A percentile compares a stretch with the other conserved stretches of the same genome.
phyloP scores from a whole-genome alignment of 2,329 filamentous ascomycete genomes.

The Sclerotinia subarctica region DNA sequence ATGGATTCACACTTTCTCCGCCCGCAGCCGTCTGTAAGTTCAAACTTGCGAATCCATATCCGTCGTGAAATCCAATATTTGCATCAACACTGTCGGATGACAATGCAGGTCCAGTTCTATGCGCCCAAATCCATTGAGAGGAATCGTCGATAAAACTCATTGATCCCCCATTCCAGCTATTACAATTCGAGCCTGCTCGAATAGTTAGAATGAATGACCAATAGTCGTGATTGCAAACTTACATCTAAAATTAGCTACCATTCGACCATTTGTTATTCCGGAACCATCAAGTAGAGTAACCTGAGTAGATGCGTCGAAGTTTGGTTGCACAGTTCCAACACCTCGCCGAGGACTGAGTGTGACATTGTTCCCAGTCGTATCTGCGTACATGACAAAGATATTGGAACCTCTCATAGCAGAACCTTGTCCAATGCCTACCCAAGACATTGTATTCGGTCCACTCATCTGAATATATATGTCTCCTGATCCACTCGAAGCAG shows the following conservation, averaged over 20 bases:
- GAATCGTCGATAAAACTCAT: slow-evolving; percentile 47
- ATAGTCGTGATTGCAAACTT: slow-evolving; percentile 25
- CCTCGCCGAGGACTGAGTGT: slow-evolving; percentile 53
- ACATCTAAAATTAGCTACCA: slow-evolving; percentile 57
- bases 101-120: slow-evolving; percentile 46
- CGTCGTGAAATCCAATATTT: slow-evolving; percentile 46
- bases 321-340: slow-evolving; percentile 45
- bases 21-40: slow-evolving; percentile 49
- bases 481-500: slow-evolving; percentile 48
- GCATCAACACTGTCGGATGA: slow-evolving; percentile 46
- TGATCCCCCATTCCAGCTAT: slow-evolving; percentile 49
- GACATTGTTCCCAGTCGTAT: slow-evolving; percentile 50
- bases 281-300: slow-evolving; percentile 51
- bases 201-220: slow-evolving; percentile 14
- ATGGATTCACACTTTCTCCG: slow-evolving; percentile 40
- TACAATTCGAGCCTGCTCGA: slow-evolving; percentile 47
- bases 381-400: slow-evolving; percentile 59
- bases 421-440: slow-evolving; percentile 56
- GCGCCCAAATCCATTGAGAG: slow-evolving; percentile 52
- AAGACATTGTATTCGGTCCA: slow-evolving; percentile 51
- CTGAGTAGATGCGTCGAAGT: slow-evolving; percentile 42
- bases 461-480: slow-evolving; percentile 58
- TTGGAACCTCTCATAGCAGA: slow-evolving; percentile 51
- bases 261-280: slow-evolving; percentile 49
- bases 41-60: slow-evolving; percentile 44